A percentile compares a stretch with the other conserved stretches of the same genome.
Conservation (phyloP, 2,329 filamentous ascomycete genomes). For the Paradendryphiella salina region DNA sequence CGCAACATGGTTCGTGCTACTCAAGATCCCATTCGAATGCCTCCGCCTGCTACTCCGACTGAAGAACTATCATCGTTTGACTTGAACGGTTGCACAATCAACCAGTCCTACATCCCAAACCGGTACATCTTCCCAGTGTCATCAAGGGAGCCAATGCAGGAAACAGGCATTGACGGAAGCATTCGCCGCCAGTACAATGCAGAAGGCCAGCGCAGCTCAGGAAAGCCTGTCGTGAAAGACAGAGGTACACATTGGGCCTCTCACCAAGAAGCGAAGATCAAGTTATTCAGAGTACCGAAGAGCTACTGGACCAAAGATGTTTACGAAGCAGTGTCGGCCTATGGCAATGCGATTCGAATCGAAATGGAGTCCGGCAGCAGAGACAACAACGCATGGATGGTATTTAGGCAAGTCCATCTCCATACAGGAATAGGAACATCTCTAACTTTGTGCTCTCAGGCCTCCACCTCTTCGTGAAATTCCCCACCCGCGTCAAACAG, state of each 20-base stretch:
- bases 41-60: constrained; percentile 7
- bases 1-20: constrained; percentile 15
- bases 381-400: constrained; percentile 26
- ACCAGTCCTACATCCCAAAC: constrained; percentile 20
- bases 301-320: constrained; percentile 25
- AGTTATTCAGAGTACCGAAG: constrained; percentile 20
- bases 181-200: background rate
- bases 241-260: constrained; percentile 20
- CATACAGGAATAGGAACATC: background rate
- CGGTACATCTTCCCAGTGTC: background rate
- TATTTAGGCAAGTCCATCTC: constrained; percentile 26
- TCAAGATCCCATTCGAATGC: background rate
- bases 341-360: constrained; percentile 38
- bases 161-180: background rate
- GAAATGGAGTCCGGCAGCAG: constrained; percentile 23
- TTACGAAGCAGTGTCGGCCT: constrained; percentile 26
- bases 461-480: constrained; percentile 17
- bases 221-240: constrained; percentile 5
- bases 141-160: no score
- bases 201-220: background rate
- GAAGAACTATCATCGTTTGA: constrained; percentile 12
- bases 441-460: constrained; percentile 10
- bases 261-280: constrained; percentile 32
- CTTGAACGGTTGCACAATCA: constrained; percentile 19
- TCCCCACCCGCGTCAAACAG: constrained; percentile 7